Evolutionary conservation across 257 asterid species (phyloP).

Genomic region (Gynochthodes officinalis): DNA sequence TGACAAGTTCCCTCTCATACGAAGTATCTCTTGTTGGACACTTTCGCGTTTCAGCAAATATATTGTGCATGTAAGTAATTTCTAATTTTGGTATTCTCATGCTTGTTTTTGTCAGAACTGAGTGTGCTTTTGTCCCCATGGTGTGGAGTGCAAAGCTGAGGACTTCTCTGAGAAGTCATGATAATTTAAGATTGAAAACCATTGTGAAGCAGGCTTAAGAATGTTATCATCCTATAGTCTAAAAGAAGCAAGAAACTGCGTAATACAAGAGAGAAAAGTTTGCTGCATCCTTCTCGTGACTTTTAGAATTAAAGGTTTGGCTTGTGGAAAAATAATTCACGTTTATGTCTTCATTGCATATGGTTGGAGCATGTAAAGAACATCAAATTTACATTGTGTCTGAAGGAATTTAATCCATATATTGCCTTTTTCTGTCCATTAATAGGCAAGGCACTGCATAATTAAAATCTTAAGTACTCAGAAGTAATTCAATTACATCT

Average conservation of each 20-base stretch:
- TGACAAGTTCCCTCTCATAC: conserved; percentile 90
- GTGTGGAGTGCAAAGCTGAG: background rate
- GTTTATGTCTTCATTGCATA: background rate
- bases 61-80: conserved; percentile 73
- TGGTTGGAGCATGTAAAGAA: background rate
- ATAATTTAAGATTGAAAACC: background rate
- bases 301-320: background rate
- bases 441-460: background rate
- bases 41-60: conserved; percentile 95
- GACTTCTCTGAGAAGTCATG: background rate
- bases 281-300: background rate
- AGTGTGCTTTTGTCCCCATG: background rate
- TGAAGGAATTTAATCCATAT: background rate
- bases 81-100: background rate
- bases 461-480: background rate
- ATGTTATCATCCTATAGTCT: background rate
- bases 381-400: background rate
- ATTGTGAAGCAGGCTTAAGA: background rate
- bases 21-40: conserved; percentile 99
- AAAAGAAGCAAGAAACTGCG: background rate
- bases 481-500: background rate
- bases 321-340: background rate
- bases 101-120: background rate
- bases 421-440: background rate
- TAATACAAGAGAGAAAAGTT: background rate